Evolutionary conservation across 2,329 filamentous ascomycete genomes (phyloP).

Genomic region (Torrubiella hemipterigena): DNA sequence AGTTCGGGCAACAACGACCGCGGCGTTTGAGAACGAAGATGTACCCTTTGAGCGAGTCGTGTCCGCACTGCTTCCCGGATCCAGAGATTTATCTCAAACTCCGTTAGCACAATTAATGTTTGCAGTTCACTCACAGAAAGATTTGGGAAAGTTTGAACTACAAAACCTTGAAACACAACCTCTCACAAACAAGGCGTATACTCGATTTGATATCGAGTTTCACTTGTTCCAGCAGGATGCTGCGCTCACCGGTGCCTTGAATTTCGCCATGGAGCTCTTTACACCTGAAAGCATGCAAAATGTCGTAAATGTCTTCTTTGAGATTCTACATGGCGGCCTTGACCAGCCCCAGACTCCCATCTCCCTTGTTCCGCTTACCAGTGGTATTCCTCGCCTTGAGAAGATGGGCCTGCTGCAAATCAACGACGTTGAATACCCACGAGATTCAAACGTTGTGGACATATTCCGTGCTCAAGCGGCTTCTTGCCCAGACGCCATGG

Average conservation of each 20-base stretch:
- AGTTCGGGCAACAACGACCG: slow-evolving; percentile 4
- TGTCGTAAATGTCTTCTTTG: slow-evolving; percentile 1
- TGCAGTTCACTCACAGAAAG: slow-evolving; percentile 6
- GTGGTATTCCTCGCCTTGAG: slow-evolving; percentile 1
- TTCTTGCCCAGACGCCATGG: slow-evolving; percentile 4
- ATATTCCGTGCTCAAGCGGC: slow-evolving; percentile 10
- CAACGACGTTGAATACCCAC: slow-evolving; percentile 5
- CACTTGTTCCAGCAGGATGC: slow-evolving; percentile 1
- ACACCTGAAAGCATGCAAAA: neutral
- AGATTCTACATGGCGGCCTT: slow-evolving; percentile 3
- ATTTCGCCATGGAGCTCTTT: slow-evolving; percentile 1
- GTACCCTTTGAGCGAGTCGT: slow-evolving; percentile 9
- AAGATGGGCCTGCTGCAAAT: slow-evolving; percentile 4
- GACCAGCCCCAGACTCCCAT: neutral
- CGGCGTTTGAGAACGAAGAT: slow-evolving; percentile 8
- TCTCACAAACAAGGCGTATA: neutral
- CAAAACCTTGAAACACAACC: neutral
- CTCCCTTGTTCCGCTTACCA: neutral
- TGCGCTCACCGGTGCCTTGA: neutral
- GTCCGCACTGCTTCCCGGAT: slow-evolving; percentile 1
- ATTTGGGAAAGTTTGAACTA: neutral
- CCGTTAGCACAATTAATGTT: slow-evolving; percentile 8
- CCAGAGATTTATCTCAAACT: slow-evolving; percentile 3
- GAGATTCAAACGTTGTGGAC: slow-evolving; percentile 11
- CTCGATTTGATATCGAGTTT: slow-evolving; percentile 2